Evolutionary conservation across 2,329 filamentous ascomycete genomes (phyloP), one percentile per base, ranked within the genome.

Genomic region (Diaporthe sp.): DNA sequence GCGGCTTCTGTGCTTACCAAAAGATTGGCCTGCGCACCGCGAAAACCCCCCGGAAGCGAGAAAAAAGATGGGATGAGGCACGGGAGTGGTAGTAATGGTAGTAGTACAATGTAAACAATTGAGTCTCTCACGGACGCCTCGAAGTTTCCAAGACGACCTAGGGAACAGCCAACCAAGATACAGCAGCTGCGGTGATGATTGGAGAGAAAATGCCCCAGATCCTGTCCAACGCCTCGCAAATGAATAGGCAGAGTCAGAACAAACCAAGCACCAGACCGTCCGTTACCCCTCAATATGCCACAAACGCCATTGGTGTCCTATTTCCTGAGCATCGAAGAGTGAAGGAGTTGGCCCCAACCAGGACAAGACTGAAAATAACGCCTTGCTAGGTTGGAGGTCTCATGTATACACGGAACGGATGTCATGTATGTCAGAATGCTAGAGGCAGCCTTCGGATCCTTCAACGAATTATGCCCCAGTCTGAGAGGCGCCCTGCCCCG

Each of bases 401-500:
- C 54, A 25, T 68, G 40, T 54, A 68, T 68, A 54, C 64, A 67
- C 61, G 45, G 13, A 50, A 52, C 30, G 69, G 40, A 35, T 35
- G 55, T 71, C 42, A 30, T 35, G 50, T 19, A 38, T 22, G 38
- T 55, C 28, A 69, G 25, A 69, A 33, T 28, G 54, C 40, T 58
- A 74, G 30, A 67, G 54, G 42, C 15, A 28, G 55, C 64, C 60
- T 54, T 13, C 17, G 58, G 47, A 17, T 68, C 35, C 12, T 54
- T 86, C 82, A 92, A 78, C 95, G 92, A 80, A 98, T 98, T 71
- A 96, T 92, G 68, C 93, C 93, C 94, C 94, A 97, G 82, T 95
- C 94, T 55, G 92, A 91, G 74, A 97, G 87, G 77, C 89, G 89
- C 22, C 74, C 68, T 17, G 89, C 86, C 54, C 84, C 85, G 74